phyloP scores from a whole-genome alignment of 257 asterid genomes.

The Gentiana macrophylla region DNA sequence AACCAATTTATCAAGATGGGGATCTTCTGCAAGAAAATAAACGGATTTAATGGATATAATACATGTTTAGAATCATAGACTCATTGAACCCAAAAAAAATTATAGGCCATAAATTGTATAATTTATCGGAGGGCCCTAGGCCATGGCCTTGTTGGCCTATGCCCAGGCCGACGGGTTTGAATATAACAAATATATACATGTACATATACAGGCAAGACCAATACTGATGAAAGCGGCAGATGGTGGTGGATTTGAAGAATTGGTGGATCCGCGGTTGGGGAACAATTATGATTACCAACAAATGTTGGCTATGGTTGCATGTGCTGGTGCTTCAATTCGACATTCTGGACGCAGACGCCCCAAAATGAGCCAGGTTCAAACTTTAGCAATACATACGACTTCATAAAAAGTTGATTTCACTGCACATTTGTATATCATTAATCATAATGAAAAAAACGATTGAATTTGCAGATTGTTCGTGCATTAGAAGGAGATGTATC shows the following conservation, averaged over 20 bases:
- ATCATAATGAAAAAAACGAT: no score
- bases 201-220: conserved; percentile 55
- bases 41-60: not conserved
- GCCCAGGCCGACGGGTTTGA: no score
- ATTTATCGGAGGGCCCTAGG: no score
- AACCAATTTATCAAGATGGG: no score
- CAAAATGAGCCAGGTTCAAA: conserved; percentile 72
- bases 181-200: no score
- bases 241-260: conserved; percentile 50
- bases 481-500: conserved; percentile 79
- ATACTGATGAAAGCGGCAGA: conserved; percentile 32
- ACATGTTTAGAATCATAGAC: no score
- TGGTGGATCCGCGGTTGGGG: conserved; percentile 63
- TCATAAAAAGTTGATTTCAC: no score
- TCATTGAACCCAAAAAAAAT: no score
- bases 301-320: conserved; percentile 67
- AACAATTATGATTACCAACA: conserved; percentile 49
- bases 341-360: conserved; percentile 88
- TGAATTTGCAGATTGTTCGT: conserved; percentile 45
- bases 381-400: no score
- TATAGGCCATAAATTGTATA: no score
- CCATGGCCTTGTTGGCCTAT: no score
- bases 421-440: no score
- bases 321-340: conserved; percentile 60
- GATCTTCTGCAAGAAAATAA: not conserved